Evolutionary conservation across 2,329 filamentous ascomycete species (phyloP).

Genomic region (Verticillium albo-atrum): DNA sequence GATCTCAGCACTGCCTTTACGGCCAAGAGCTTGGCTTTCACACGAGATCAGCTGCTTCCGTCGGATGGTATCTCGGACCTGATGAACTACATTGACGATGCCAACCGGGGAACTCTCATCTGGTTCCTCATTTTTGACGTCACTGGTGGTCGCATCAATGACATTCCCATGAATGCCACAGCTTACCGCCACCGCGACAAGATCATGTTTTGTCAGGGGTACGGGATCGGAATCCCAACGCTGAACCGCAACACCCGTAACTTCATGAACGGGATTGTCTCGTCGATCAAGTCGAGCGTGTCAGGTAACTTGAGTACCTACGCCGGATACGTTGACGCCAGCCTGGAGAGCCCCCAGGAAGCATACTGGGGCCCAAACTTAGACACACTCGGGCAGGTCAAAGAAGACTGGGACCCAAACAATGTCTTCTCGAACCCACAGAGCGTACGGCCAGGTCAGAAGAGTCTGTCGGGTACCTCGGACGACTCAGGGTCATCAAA

Average conservation of each 20-base stretch:
- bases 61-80: constrained; percentile 39
- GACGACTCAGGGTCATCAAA: background rate
- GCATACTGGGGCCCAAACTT: constrained; percentile 55
- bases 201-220: constrained; percentile 59
- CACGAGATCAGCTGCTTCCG: constrained; percentile 40
- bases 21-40: constrained; percentile 53
- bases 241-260: constrained; percentile 39
- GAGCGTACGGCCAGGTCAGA: constrained; percentile 36
- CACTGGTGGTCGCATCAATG: constrained; percentile 54
- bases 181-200: constrained; percentile 62
- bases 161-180: constrained; percentile 50
- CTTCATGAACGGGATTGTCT: constrained; percentile 50
- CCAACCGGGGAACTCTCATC: constrained; percentile 44
- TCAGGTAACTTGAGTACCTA: constrained; percentile 46
- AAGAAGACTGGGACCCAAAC: constrained; percentile 45
- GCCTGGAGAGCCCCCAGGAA: constrained; percentile 37
- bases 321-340: constrained; percentile 58
- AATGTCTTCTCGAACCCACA: constrained; percentile 58
- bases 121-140: constrained; percentile 63
- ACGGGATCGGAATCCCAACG: constrained; percentile 45
- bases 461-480: background rate
- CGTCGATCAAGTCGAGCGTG: constrained; percentile 31
- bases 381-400: constrained; percentile 40
- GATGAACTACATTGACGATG: constrained; percentile 48
- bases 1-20: constrained; percentile 48